A percentile compares a stretch with the other conserved stretches of the same genome.
phyloP scores from a whole-genome alignment of 2,329 filamentous ascomycete genomes.

The Xylaria sp. region DNA sequence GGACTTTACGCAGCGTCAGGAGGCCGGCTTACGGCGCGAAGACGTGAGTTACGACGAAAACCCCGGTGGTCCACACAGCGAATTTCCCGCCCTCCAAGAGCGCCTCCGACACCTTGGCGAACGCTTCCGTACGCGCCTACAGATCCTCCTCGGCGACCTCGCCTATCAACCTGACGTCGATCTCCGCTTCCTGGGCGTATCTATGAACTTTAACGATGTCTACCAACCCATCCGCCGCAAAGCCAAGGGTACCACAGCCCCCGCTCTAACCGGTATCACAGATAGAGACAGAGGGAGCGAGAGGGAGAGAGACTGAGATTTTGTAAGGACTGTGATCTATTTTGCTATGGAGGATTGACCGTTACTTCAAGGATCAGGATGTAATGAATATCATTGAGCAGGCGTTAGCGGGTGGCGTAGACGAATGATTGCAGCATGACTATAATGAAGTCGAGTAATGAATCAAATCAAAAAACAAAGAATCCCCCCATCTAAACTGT shows the following conservation, averaged over 20 bases:
- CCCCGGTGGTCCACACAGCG: conserved; percentile 65
- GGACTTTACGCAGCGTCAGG: conserved; percentile 91
- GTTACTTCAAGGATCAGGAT: not conserved
- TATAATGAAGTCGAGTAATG: conserved; percentile 5
- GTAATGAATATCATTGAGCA: conserved; percentile 1
- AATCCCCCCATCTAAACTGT: no score
- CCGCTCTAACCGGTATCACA: conserved; percentile 1
- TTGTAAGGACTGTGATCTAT: not conserved
- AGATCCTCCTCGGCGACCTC: conserved; percentile 84
- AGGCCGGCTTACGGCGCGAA: conserved; percentile 65
- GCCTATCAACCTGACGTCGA: conserved; percentile 94
- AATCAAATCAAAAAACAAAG: no score
- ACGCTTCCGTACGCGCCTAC: conserved; percentile 79
- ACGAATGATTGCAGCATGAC: not conserved
- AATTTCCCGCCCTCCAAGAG: conserved; percentile 76
- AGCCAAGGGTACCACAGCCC: conserved; percentile 47
- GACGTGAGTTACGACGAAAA: conserved; percentile 40
- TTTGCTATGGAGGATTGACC: not conserved
- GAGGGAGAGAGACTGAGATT: conserved; percentile 13
- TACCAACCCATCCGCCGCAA: conserved; percentile 79
- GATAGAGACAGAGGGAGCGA: conserved; percentile 28
- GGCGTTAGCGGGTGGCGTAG: conserved; percentile 11
- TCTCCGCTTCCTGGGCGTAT: conserved; percentile 92
- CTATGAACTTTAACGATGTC: conserved; percentile 99
- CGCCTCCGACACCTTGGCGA: conserved; percentile 74